A percentile compares a stretch with the other conserved stretches of the same genome.
phyloP scores from a whole-genome alignment of 768 basidiomycete species.

The Naganishia vishniacii region DNA sequence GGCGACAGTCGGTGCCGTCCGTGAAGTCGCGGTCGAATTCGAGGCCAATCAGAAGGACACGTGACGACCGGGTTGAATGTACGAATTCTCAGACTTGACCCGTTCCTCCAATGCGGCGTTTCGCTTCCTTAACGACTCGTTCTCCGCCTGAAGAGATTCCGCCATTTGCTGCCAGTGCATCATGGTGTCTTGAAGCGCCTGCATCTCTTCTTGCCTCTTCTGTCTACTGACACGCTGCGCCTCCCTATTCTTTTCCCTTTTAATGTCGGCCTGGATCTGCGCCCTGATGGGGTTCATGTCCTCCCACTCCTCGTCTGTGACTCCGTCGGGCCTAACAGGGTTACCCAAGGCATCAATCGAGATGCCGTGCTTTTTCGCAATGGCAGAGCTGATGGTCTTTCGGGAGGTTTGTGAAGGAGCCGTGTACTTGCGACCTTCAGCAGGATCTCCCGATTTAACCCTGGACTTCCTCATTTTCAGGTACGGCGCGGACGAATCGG shows the following conservation, averaged over 20 bases:
- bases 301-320: conserved; percentile 17
- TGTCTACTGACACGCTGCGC: conserved; percentile 10
- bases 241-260: conserved; percentile 13
- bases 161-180: background rate
- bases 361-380: conserved; percentile 12
- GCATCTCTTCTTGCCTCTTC: conserved; percentile 15
- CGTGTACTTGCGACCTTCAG: conserved; percentile 12
- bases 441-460: conserved; percentile 12
- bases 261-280: conserved; percentile 2
- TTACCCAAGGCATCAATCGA: conserved; percentile 7
- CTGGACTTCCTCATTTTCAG: conserved; percentile 7
- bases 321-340: conserved; percentile 1
- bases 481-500: background rate
- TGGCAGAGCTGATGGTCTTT: conserved; percentile 11
- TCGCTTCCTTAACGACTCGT: background rate
- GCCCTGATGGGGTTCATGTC: background rate
- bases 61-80: background rate
- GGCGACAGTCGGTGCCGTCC: background rate
- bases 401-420: conserved; percentile 18
- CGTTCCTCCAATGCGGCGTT: background rate
- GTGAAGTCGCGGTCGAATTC: background rate
- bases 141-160: background rate
- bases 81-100: background rate
- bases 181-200: background rate
- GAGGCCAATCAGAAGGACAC: background rate